These are phyloP conservation scores for Trichophaea hybrida DNA, from an alignment of 2,329 filamentous ascomycete species.

Conservation along the genomic window DNA sequence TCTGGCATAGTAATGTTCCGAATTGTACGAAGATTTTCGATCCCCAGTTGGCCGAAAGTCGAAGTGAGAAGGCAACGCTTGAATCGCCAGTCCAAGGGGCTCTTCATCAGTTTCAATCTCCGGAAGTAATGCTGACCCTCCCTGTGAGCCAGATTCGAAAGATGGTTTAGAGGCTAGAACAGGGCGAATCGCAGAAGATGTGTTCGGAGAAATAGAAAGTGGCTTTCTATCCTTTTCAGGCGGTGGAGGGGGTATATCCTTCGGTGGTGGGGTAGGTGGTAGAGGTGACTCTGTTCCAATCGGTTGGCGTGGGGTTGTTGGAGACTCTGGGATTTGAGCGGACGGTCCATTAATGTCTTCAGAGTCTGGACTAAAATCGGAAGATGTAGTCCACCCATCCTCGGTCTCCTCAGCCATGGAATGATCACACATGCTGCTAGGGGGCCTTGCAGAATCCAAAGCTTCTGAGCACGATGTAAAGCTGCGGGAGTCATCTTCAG, in stretches of 20 bases:
- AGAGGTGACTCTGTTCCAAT: slow-evolving; percentile 16
- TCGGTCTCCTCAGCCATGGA: not conserved
- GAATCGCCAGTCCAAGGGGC: slow-evolving; percentile 21
- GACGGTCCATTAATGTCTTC: slow-evolving; percentile 10
- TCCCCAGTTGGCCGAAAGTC: slow-evolving; percentile 4
- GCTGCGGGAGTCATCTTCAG: slow-evolving; percentile 10
- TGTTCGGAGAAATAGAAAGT: slow-evolving; percentile 14
- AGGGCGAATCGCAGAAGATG: slow-evolving; percentile 9
- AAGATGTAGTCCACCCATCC: slow-evolving; percentile 12
- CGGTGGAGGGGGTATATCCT: slow-evolving; percentile 21
- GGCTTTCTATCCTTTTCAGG: slow-evolving; percentile 17
- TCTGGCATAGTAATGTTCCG: slow-evolving; percentile 2
- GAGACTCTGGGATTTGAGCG: slow-evolving; percentile 16
- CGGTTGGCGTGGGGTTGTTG: slow-evolving; percentile 20
- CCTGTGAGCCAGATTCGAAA: not conserved
- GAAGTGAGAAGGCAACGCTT: slow-evolving; percentile 12
- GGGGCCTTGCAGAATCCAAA: slow-evolving; percentile 17
- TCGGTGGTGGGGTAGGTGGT: slow-evolving; percentile 23
- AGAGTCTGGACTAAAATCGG: slow-evolving; percentile 17
- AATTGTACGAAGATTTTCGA: slow-evolving; percentile 3
- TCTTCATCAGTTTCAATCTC: slow-evolving; percentile 23
- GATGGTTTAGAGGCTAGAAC: not conserved
- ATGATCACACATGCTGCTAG: not conserved
- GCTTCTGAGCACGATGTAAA: slow-evolving; percentile 22
- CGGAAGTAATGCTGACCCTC: slow-evolving; percentile 7